phyloP scores from a whole-genome alignment of 768 basidiomycete species.

The Cystofilobasidium macerans region DNA sequence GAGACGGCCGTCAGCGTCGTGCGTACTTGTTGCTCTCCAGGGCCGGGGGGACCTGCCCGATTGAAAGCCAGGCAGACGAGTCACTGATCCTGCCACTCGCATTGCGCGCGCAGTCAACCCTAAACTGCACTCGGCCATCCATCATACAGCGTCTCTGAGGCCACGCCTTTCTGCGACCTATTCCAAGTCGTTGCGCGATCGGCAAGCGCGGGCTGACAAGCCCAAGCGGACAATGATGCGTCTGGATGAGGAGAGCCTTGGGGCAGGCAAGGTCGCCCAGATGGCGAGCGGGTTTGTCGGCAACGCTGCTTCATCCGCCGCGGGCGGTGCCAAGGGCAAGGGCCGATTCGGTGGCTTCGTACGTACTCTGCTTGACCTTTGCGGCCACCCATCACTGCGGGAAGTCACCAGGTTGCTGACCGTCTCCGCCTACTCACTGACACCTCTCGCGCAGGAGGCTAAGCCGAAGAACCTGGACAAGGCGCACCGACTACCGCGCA shows the following conservation, averaged over 20 bases:
- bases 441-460: slow-evolving; percentile 14
- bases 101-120: slow-evolving; percentile 8
- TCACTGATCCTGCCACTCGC: too few relatives aligned
- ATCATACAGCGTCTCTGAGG: slow-evolving; percentile 65
- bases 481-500: slow-evolving; percentile 80
- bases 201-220: slow-evolving; percentile 56
- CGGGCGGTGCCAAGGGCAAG: slow-evolving; percentile 35
- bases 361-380: slow-evolving; percentile 38
- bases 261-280: slow-evolving; percentile 52
- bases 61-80: too few relatives aligned
- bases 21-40: background rate
- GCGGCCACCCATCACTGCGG: too few relatives aligned
- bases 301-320: background rate
- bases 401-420: too few relatives aligned
- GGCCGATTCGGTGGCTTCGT: slow-evolving; percentile 58
- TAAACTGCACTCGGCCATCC: slow-evolving; percentile 44
- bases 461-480: slow-evolving; percentile 46
- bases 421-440: background rate
- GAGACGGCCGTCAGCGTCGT: slow-evolving; percentile 13
- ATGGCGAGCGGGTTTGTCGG: slow-evolving; percentile 60
- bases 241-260: slow-evolving; percentile 50
- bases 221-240: slow-evolving; percentile 55
- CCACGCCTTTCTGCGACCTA: slow-evolving; percentile 60
- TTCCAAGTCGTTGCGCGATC: slow-evolving; percentile 50
- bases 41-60: too few relatives aligned